phyloP scores from a whole-genome alignment of 2,329 filamentous ascomycete species.

The Sarocladium oryzae region DNA sequence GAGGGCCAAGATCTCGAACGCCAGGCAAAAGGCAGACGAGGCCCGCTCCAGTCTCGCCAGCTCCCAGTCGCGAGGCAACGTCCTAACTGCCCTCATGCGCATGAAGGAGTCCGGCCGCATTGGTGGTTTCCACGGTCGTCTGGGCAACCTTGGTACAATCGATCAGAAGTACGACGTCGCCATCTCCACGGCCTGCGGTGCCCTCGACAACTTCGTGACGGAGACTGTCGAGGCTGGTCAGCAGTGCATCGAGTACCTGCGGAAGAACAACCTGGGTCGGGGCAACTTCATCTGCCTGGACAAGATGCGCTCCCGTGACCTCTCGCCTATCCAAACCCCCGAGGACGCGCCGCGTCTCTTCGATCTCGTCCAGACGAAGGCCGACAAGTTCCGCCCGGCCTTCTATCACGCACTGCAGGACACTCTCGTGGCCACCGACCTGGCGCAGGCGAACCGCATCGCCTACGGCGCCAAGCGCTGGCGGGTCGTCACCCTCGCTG shows the following conservation, averaged over 20 bases:
- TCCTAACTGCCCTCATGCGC: constrained; percentile 85
- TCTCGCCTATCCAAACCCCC: constrained; percentile 77
- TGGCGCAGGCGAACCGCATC: constrained; percentile 94
- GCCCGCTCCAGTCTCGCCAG: constrained; percentile 83
- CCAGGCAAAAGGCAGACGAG: constrained; percentile 92
- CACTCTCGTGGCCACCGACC: constrained; percentile 84
- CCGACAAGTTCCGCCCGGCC: constrained; percentile 78
- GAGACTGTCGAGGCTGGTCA: constrained; percentile 94
- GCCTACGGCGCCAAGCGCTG: constrained; percentile 90
- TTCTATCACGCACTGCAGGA: constrained; percentile 96
- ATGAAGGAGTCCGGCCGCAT: constrained; percentile 95
- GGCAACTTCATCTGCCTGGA: constrained; percentile 97
- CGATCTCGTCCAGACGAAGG: constrained; percentile 83
- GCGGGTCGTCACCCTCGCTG: constrained; percentile 92
- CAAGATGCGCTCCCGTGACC: constrained; percentile 70
- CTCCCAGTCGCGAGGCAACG: constrained; percentile 88
- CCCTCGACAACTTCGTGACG: constrained; percentile 92
- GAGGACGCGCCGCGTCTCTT: constrained; percentile 90
- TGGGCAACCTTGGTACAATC: constrained; percentile 91
- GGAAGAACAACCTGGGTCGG: constrained; percentile 93
- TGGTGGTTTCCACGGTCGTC: constrained; percentile 90
- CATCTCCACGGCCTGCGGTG: constrained; percentile 92
- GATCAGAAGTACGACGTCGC: constrained; percentile 92
- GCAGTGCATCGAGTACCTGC: constrained; percentile 94
- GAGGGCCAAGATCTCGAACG: constrained; percentile 77